Evolutionary conservation across 2,329 filamentous ascomycete species (phyloP), one percentile per base, ranked within the genome.

Genomic region (Pseudodiploospora longispora): DNA sequence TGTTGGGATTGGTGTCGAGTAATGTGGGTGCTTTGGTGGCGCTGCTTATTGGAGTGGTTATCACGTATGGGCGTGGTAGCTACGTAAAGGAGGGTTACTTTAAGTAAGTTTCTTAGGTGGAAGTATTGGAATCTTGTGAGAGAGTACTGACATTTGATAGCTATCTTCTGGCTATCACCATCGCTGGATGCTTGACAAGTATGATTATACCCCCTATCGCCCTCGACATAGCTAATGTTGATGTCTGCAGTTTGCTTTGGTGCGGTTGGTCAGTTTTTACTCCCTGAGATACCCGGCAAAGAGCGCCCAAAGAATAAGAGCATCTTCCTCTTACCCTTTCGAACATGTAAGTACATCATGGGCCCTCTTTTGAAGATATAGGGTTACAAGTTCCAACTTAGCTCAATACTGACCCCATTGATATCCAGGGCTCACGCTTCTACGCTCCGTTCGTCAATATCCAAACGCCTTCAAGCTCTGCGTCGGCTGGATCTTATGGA

Each of bases 401-500:
- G 27, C 30, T 44, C 37, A 32, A 4, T 36, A 27, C 8, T 39
- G 4, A n/a, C 27, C 36, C n/a, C 19, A 29, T 34, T 34, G 32
- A 9, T 36, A 7, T n/a, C 6, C 40, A 52, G 49, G 50, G 50
- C 12, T 50, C 28, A 46, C 39, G 40, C 44, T 52, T 10, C 42
- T 52, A n/a, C 35, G 43, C 12, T 52, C 49, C n/a, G 42, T 51
- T 12, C 47, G 49, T 12, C 44, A 33, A 6, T 52, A 52, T 36
- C 50, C 50, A 4, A 52, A 52, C 27, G 50, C 50, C 30, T 52
- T 52, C 43, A 52, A 52, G 45, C 45, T 52, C 29, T 52, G 50
- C 41, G 40, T 48, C 6, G 50, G 48, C 10, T 52, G 50, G 50
- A 47, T 52, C 27, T 43, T 52, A 3, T 52, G 50, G 50, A 51